Percentiles rank a stretch among this genome's conserved stretches.
Evolutionary conservation across 2,329 filamentous ascomycete species (phyloP).

Genomic region (Helotiales sp.): DNA sequence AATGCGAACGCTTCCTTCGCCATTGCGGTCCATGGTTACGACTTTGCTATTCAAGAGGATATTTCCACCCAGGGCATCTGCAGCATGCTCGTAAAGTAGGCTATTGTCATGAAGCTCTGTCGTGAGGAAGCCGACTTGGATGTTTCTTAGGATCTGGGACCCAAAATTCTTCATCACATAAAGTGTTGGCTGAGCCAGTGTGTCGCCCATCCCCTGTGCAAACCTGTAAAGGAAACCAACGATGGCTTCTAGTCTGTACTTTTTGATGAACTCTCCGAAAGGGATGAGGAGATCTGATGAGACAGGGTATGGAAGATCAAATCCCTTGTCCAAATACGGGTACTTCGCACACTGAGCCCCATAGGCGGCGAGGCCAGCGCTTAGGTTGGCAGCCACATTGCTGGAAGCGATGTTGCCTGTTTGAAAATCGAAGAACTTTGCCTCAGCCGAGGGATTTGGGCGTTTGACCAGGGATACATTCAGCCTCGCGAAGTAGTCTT

Average conservation of each 20-base stretch:
- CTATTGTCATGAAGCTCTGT: slow-evolving; percentile 24
- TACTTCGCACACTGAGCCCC: slow-evolving; percentile 41
- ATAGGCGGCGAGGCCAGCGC: slow-evolving; percentile 9
- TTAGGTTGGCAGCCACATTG: neutral
- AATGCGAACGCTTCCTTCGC: slow-evolving; percentile 35
- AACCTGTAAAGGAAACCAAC: slow-evolving; percentile 49
- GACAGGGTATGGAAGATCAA: slow-evolving; percentile 45
- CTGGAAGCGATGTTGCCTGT: neutral
- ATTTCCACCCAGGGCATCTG: slow-evolving; percentile 13
- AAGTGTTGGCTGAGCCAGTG: slow-evolving; percentile 50
- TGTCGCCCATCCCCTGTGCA: slow-evolving; percentile 52
- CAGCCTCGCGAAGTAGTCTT: slow-evolving; percentile 48
- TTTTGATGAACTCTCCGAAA: slow-evolving; percentile 34
- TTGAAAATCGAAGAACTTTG: slow-evolving; percentile 46
- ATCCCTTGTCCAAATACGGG: slow-evolving; percentile 46
- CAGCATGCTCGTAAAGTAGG: slow-evolving; percentile 27
- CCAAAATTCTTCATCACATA: slow-evolving; percentile 52
- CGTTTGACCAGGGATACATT: slow-evolving; percentile 7
- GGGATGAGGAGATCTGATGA: slow-evolving; percentile 32
- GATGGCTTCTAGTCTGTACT: slow-evolving; percentile 47
- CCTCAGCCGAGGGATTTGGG: neutral
- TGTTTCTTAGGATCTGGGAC: slow-evolving; percentile 18
- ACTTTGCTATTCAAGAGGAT: slow-evolving; percentile 29
- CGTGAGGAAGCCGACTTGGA: slow-evolving; percentile 27
- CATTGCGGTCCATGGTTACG: slow-evolving; percentile 23